phyloP scores from a whole-genome alignment of 805 yeast genomes.

The Phaffomyces antillensis region DNA sequence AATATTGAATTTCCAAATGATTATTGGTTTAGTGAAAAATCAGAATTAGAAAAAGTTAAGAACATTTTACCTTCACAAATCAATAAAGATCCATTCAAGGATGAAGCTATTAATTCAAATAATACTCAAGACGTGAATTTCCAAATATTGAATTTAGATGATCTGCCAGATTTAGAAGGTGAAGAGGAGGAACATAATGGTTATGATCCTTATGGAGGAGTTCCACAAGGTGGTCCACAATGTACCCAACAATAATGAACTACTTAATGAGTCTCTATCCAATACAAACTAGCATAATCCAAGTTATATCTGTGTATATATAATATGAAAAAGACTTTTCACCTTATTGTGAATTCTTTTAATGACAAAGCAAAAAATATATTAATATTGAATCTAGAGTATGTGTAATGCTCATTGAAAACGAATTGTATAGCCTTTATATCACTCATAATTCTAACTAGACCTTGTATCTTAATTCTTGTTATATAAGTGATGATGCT shows the following conservation, averaged over 20 bases:
- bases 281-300: no score
- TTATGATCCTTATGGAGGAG: conserved; percentile 6
- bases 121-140: conserved; percentile 24
- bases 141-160: conserved; percentile 18
- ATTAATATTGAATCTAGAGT: no score
- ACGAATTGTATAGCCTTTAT: no score
- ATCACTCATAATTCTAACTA: no score
- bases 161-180: conserved; percentile 21
- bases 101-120: conserved; percentile 21
- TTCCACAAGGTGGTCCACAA: conserved; percentile 22
- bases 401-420: no score
- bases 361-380: not conserved
- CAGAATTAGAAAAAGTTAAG: conserved; percentile 49
- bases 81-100: conserved; percentile 4
- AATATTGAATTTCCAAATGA: conserved; percentile 78
- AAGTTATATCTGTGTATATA: no score
- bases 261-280: no score
- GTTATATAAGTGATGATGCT: no score
- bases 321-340: no score
- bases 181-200: conserved; percentile 12
- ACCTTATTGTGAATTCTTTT: no score
- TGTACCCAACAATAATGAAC: conserved; percentile 33
- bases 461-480: no score
- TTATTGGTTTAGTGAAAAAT: conserved; percentile 73
- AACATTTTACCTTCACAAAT: conserved; percentile 43